Evolutionary conservation across 805 yeast species (phyloP).

Genomic region (Candida ascalaphidarum): DNA sequence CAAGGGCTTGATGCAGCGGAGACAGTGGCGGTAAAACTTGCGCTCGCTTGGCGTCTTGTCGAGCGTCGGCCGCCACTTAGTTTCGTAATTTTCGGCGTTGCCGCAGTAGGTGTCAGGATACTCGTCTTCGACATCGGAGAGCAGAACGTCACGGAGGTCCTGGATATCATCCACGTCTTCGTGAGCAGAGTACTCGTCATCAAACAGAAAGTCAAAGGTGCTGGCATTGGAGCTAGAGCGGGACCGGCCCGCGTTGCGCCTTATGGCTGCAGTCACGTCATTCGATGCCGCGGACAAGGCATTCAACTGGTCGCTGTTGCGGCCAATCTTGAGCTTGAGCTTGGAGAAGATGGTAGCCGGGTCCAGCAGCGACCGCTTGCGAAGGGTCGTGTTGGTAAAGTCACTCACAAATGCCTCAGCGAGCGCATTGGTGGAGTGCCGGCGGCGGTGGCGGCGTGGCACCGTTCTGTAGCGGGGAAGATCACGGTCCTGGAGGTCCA

Average conservation of each 20-base stretch:
- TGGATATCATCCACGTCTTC: slow-evolving; percentile 21
- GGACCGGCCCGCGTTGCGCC: too few relatives aligned
- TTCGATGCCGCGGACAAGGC: not conserved
- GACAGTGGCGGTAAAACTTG: slow-evolving; percentile 40
- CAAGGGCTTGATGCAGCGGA: slow-evolving; percentile 50
- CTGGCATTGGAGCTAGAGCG: slow-evolving; percentile 1
- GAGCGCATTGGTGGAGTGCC: not conserved
- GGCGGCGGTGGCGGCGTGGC: slow-evolving; percentile 61
- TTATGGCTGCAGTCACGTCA: too few relatives aligned
- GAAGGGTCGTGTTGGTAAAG: slow-evolving; percentile 1
- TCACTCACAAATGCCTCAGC: slow-evolving; percentile 2
- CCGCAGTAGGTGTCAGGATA: too few relatives aligned
- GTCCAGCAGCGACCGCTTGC: slow-evolving; percentile 6
- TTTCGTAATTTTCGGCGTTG: not conserved
- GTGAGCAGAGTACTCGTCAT: slow-evolving; percentile 8
- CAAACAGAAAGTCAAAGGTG: slow-evolving; percentile 12
- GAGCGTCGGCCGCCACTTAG: slow-evolving; percentile 41
- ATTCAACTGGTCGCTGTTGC: not conserved
- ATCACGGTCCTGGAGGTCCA: slow-evolving; percentile 66
- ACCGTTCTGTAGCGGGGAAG: slow-evolving; percentile 74
- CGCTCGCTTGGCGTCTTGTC: slow-evolving; percentile 24
- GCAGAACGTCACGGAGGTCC: slow-evolving; percentile 18
- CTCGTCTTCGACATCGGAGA: slow-evolving; percentile 20
- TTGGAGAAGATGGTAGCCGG: slow-evolving; percentile 3
- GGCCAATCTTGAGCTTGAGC: slow-evolving; percentile 2